Conservation (phyloP, 2,329 filamentous ascomycete species). For the Curvularia sp. region DNA sequence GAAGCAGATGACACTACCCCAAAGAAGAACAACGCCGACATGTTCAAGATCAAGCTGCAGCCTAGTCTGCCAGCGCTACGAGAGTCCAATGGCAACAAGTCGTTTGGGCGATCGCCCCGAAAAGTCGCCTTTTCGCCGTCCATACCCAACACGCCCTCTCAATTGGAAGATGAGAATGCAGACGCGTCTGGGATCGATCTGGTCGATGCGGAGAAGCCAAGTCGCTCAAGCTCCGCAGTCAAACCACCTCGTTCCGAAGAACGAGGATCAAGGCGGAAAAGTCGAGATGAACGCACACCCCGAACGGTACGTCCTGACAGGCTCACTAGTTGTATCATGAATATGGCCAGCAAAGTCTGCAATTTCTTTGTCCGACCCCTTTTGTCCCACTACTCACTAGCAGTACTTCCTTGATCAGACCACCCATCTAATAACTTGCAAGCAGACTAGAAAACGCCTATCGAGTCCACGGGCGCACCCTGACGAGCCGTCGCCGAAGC, state of each 20-base stretch:
- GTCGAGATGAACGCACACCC: conserved; percentile 41
- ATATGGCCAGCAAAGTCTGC: conserved; percentile 40
- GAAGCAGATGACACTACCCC: conserved; percentile 29
- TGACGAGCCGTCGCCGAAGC: conserved; percentile 50
- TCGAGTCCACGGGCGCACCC: conserved; percentile 50
- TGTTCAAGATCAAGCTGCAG: conserved; percentile 47
- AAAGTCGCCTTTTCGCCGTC: conserved; percentile 51
- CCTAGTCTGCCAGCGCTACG: conserved; percentile 42
- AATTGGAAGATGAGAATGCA: conserved; percentile 44
- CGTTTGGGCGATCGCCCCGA: conserved; percentile 48
- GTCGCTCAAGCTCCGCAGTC: conserved; percentile 26
- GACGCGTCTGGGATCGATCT: conserved; percentile 40
- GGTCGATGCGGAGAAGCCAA: conserved; percentile 30
- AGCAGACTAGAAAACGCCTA: conserved; percentile 48
- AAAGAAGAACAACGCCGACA: conserved; percentile 34
- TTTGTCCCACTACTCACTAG: conserved; percentile 11
- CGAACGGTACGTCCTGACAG: conserved; percentile 49
- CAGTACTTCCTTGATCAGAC: conserved; percentile 12
- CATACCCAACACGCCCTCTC: conserved; percentile 45
- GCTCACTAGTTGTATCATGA: conserved; percentile 32
- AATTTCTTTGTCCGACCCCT: conserved; percentile 32
- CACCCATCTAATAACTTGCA: conserved; percentile 38
- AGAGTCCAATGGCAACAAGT: conserved; percentile 49
- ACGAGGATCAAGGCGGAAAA: conserved; percentile 27
- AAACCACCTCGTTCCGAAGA: conserved; percentile 29